These are phyloP conservation scores for Primulina eburnea DNA, from an alignment of 257 asterid species.

Conservation along the genomic window DNA sequence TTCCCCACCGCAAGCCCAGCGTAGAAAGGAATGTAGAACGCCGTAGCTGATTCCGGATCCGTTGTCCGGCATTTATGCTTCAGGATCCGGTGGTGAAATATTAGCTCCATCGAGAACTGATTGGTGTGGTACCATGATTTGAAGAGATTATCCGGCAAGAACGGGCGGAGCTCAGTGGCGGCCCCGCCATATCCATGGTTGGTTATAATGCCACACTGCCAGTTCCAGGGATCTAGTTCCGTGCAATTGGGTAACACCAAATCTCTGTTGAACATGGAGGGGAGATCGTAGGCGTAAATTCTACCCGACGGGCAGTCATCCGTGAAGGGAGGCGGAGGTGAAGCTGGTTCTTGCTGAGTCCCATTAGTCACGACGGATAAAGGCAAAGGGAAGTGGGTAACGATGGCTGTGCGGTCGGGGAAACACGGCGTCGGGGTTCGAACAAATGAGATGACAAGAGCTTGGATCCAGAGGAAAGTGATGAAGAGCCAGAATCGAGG, in stretches of 20 bases:
- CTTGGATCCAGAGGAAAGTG: constrained; percentile 30
- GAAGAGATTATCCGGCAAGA: constrained; percentile 50
- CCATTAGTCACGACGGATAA: constrained; percentile 1
- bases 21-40: constrained; percentile 89
- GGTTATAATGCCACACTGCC: constrained; percentile 81
- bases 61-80: constrained; percentile 65
- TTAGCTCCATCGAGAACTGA: constrained; percentile 63
- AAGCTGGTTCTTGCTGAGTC: constrained; percentile 5
- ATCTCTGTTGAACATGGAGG: constrained; percentile 54
- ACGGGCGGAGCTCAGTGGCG: constrained; percentile 52
- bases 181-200: constrained; percentile 77
- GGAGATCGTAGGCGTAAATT: constrained; percentile 74
- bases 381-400: not conserved
- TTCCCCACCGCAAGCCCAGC: constrained; percentile 75
- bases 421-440: constrained; percentile 33
- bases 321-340: constrained; percentile 25
- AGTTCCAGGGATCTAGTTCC: constrained; percentile 74
- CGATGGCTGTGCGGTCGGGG: constrained; percentile 22
- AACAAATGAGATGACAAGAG: constrained; percentile 26
- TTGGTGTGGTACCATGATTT: constrained; percentile 87
- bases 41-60: constrained; percentile 73
- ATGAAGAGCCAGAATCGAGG: constrained; percentile 36
- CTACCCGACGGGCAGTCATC: constrained; percentile 72
- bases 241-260: constrained; percentile 48
- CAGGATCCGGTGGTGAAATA: constrained; percentile 64